phyloP scores from a whole-genome alignment of 495 filamentous ascomycete species.

The Penicillium herquei region DNA sequence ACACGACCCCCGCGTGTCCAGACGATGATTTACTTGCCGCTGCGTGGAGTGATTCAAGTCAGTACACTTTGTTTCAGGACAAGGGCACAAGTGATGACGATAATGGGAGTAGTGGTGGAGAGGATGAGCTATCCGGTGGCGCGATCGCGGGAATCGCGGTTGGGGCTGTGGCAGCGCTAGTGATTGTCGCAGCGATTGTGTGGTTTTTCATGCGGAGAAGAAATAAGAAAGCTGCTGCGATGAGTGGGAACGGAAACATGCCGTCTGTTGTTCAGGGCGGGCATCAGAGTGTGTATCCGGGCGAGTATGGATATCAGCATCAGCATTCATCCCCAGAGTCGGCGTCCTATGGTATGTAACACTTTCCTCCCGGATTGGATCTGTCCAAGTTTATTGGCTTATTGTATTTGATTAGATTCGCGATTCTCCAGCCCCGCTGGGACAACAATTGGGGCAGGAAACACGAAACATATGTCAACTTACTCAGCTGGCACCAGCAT shows the following conservation, averaged over 20 bases:
- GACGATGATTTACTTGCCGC: slow-evolving; percentile 18
- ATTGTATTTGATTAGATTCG: slow-evolving; percentile 10
- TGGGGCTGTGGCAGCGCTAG: slow-evolving; percentile 33
- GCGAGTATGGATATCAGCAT: no score
- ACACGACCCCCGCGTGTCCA: slow-evolving; percentile 15
- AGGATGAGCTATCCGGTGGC: slow-evolving; percentile 11
- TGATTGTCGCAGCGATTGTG: slow-evolving; percentile 35
- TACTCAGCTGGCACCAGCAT: slow-evolving; percentile 9
- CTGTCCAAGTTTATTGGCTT: slow-evolving; percentile 7
- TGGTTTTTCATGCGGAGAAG: slow-evolving; percentile 21
- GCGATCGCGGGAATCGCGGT: slow-evolving; percentile 26
- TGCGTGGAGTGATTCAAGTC: slow-evolving; percentile 14
- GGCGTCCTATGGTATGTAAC: slow-evolving; percentile 8
- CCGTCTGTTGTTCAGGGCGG: slow-evolving; percentile 11
- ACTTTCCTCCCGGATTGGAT: slow-evolving; percentile 6
- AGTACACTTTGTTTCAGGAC: slow-evolving; percentile 18
- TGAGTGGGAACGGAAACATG: slow-evolving; percentile 10
- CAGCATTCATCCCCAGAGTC: slow-evolving; percentile 10
- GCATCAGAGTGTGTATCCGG: slow-evolving; percentile 8
- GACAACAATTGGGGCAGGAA: slow-evolving; percentile 7
- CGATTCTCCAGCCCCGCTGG: slow-evolving; percentile 9
- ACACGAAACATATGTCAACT: slow-evolving; percentile 8
- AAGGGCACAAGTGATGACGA: slow-evolving; percentile 7
- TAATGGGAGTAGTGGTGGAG: slow-evolving; percentile 5
- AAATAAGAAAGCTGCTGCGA: slow-evolving; percentile 9